Evolutionary conservation across 2,329 filamentous ascomycete genomes (phyloP), one percentile per base, ranked within the genome.

Genomic region (Xylaria sp.): DNA sequence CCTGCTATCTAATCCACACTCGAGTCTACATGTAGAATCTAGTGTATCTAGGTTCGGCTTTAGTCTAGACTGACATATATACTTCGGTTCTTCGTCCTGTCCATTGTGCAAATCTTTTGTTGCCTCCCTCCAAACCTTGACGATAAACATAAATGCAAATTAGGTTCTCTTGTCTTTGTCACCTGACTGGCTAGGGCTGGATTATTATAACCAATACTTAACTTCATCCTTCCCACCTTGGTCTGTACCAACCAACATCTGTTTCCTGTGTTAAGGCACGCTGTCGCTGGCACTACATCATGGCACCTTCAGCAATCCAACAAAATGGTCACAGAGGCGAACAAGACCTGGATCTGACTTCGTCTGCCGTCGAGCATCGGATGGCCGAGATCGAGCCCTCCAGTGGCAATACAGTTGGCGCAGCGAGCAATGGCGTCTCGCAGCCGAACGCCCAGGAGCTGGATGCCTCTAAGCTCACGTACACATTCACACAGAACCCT

Each of bases 381-480:
- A 78, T 85, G 72, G 76, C 79, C 35, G 76, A 77, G 69, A 72
- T 73, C 63, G 75, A 72, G 47, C 60, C 78, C 51, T 61, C 78
- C 74, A 79, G 79, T 47, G 68, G 72, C 54, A 70, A 59, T 47
- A 53, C 73, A 35, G 75, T 77, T 63, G 73, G 71, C 50, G 69
- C 65, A 60, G 78, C 78, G 44, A 64, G 69, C 62, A 77, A 78
- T 60, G 76, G 77, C 75, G 72, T 81, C 69, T 71, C 77, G 69
- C 69, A 77, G 60, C 68, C 88, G 54, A 88, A 89, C 79, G 73
- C 78, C 82, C 88, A 77, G 82, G 90, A 78, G 81, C 84, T 91
- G 63, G 86, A 91, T 76, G 87, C 89, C 72, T 90, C 89, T 71
- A 86, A 86, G 78, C 83, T 91, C 74, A 86, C 79, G 66, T 86